Evolutionary conservation across 176 grass and related monocot genomes (phyloP).

Genomic region (Dactylis glomerata): DNA sequence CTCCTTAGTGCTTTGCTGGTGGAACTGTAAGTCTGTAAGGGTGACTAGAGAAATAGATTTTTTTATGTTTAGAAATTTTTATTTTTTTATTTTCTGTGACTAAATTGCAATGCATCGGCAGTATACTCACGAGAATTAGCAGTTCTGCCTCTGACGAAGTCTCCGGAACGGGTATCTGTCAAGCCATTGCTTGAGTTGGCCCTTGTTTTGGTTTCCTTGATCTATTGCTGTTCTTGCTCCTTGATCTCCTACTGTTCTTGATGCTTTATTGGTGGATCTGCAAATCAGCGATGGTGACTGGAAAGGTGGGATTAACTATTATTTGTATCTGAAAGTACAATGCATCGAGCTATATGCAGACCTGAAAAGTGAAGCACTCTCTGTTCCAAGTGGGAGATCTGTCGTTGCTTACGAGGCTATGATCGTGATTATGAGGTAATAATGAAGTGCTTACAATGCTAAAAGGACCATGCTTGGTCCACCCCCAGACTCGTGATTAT

Average conservation of each 20-base stretch:
- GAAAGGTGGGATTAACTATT: background rate
- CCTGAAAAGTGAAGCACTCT: background rate
- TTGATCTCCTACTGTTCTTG: background rate
- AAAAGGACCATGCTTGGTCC: background rate
- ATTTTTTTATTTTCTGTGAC: background rate
- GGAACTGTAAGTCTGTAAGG: constrained; percentile 16
- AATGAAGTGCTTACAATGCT: background rate
- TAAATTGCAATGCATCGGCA: background rate
- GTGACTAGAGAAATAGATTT: constrained; percentile 23
- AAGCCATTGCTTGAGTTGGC: background rate
- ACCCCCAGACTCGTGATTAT: background rate
- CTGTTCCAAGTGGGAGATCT: background rate
- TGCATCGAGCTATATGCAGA: background rate
- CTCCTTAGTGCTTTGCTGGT: background rate
- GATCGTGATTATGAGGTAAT: background rate
- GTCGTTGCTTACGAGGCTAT: background rate
- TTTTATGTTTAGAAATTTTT: constrained; percentile 20
- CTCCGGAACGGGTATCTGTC: background rate
- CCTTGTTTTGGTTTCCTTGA: background rate
- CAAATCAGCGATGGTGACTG: background rate
- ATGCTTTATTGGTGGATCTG: background rate
- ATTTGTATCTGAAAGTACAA: background rate
- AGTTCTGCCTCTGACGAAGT: background rate
- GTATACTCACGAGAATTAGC: background rate
- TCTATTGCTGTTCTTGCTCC: background rate